These are phyloP conservation scores for Alternaria arbusti DNA, from an alignment of 2,329 filamentous ascomycete genomes.

Conservation along the genomic window DNA sequence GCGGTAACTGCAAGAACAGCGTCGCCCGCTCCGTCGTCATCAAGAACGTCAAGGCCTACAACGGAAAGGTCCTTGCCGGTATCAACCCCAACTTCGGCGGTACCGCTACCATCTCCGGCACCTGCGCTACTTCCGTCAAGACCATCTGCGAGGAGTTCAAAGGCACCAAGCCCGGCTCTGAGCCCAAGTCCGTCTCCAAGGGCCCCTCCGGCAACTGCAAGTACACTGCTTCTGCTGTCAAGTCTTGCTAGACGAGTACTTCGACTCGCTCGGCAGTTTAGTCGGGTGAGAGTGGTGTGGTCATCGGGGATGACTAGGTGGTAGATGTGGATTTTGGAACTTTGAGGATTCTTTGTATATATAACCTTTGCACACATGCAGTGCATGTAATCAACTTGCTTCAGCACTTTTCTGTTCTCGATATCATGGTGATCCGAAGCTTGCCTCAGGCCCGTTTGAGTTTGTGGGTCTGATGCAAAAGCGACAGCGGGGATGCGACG, in stretches of 20 bases:
- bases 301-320: not conserved
- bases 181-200: constrained; percentile 38
- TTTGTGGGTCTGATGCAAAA: not conserved
- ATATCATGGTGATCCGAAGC: not conserved
- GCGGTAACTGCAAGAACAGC: constrained; percentile 58
- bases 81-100: constrained; percentile 61
- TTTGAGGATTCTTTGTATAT: constrained; percentile 31
- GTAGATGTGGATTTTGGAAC: not conserved
- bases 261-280: not conserved
- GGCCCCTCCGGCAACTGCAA: constrained; percentile 39
- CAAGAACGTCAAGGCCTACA: constrained; percentile 53
- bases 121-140: constrained; percentile 39
- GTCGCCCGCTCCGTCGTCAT: constrained; percentile 54
- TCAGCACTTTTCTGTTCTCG: not conserved
- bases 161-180: constrained; percentile 37
- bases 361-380: constrained; percentile 14
- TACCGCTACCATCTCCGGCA: constrained; percentile 53
- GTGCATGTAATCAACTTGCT: constrained; percentile 18
- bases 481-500: not conserved
- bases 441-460: not conserved
- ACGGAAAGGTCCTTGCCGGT: constrained; percentile 54
- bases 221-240: constrained; percentile 40
- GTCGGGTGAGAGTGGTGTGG: not conserved
- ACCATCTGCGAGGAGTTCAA: constrained; percentile 46
- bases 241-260: constrained; percentile 34